Percentiles rank a stretch among this genome's conserved stretches.
These are phyloP conservation scores for Avena eriantha DNA, from an alignment of 176 grass and related monocot genomes.

Conservation along the genomic window DNA sequence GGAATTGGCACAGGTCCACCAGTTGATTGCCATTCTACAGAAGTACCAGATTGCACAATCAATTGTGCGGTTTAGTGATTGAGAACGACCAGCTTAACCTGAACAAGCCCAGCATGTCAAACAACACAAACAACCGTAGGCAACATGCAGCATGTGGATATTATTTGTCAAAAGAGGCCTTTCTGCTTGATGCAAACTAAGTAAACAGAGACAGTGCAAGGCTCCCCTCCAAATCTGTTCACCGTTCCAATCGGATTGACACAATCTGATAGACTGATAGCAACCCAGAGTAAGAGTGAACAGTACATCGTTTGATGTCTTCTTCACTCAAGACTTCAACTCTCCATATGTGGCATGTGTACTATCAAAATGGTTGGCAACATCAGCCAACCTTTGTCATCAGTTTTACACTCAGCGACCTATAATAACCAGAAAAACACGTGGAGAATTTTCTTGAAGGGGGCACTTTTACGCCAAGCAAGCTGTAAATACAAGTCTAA, in stretches of 20 bases:
- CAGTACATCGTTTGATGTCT: constrained; percentile 31
- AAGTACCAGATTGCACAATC: constrained; percentile 5
- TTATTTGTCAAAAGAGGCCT: background rate
- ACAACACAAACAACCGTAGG: constrained; percentile 3
- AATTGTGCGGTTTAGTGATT: constrained; percentile 8
- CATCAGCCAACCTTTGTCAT: background rate
- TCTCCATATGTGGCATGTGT: background rate
- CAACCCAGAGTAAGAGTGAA: constrained; percentile 19
- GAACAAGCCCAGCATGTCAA: constrained; percentile 6
- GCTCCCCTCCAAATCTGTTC: background rate
- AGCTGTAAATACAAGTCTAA: background rate
- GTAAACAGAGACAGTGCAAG: constrained; percentile 12
- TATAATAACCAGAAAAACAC: background rate
- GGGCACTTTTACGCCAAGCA: background rate
- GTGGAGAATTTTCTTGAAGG: background rate
- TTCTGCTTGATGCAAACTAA: constrained; percentile 10
- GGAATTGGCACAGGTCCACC: constrained; percentile 26
- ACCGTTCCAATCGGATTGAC: background rate
- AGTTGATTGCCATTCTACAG: constrained; percentile 2
- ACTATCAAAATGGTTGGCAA: constrained; percentile 27
- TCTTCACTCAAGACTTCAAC: constrained; percentile 33
- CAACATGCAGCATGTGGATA: background rate
- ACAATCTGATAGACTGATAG: constrained; percentile 2
- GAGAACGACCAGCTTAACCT: constrained; percentile 19
- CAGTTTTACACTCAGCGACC: background rate